These are phyloP conservation scores for Periconia digitata DNA, from an alignment of 2,329 filamentous ascomycete species.

Conservation along the genomic window DNA sequence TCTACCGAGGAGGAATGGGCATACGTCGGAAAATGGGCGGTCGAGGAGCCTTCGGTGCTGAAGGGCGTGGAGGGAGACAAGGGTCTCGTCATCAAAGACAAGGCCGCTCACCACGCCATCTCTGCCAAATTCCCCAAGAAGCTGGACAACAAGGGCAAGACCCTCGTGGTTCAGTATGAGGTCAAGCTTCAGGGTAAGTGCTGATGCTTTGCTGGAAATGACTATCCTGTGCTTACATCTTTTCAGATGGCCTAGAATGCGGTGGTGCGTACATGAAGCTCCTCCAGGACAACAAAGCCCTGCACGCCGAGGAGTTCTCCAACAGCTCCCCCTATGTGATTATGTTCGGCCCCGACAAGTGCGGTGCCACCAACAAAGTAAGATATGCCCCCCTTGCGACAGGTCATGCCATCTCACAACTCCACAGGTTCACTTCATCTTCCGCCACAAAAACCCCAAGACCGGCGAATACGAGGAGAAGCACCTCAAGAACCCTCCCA, in stretches of 20 bases:
- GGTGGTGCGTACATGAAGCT: constrained; percentile 99
- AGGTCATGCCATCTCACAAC: constrained; percentile 17
- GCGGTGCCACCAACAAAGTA: constrained; percentile 98
- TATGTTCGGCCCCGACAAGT: constrained; percentile 99
- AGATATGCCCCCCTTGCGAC: constrained; percentile 9
- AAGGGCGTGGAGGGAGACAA: constrained; percentile 95
- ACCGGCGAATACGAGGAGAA: constrained; percentile 99
- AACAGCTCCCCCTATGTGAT: constrained; percentile 97
- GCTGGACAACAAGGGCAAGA: constrained; percentile 96
- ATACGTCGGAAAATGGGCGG: constrained; percentile 93
- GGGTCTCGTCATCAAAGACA: constrained; percentile 97
- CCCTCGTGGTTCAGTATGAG: constrained; percentile 96
- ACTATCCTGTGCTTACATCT: constrained; percentile 30
- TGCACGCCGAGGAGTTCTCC: constrained; percentile 96
- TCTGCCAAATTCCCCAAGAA: constrained; percentile 97
- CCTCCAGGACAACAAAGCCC: constrained; percentile 93
- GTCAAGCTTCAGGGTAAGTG: constrained; percentile 95
- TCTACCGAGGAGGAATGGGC: constrained; percentile 87
- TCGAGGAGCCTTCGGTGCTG: constrained; percentile 87
- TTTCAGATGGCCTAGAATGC: constrained; percentile 85
- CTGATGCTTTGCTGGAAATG: background rate
- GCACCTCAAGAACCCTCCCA: constrained; percentile 83
- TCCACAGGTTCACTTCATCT: constrained; percentile 78
- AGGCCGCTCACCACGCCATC: constrained; percentile 97
- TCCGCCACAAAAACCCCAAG: constrained; percentile 99